These are phyloP conservation scores for Ammopiptanthus mongolicus DNA, from an alignment of 306 rosid genomes.

Conservation along the genomic window DNA sequence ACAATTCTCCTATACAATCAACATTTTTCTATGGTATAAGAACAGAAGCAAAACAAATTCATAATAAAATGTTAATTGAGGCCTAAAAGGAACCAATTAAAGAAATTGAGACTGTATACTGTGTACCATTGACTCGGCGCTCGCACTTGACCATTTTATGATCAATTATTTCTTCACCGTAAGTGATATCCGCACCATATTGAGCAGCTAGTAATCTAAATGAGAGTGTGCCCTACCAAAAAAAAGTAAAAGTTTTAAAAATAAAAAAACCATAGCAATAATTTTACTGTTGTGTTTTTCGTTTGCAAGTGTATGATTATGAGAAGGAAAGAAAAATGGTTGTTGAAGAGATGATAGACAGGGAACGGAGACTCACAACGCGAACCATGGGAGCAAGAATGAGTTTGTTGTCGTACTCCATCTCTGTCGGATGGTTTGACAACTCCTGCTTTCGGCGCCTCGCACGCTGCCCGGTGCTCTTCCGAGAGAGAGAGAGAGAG, in stretches of 20 bases:
- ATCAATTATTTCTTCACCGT: conserved; percentile 84
- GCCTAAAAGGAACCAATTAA: neutral
- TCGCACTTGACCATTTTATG: conserved; percentile 79
- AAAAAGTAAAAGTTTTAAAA: neutral
- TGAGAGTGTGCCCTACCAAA: conserved; percentile 78
- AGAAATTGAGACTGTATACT: neutral
- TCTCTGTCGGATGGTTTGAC: conserved; percentile 27
- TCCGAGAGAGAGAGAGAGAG: neutral
- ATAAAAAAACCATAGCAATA: neutral
- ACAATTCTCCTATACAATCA: neutral
- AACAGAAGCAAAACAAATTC: neutral
- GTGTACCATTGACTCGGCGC: conserved; percentile 71
- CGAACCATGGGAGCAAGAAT: conserved; percentile 99
- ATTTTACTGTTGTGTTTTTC: neutral
- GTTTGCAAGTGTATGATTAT: neutral
- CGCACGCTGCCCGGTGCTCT: neutral
- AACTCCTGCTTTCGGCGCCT: neutral
- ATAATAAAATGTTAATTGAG: neutral
- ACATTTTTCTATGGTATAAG: neutral
- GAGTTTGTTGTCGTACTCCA: conserved; percentile 75
- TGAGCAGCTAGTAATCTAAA: conserved; percentile 79
- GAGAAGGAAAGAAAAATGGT: neutral
- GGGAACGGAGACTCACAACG: conserved; percentile 56
- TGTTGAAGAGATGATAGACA: neutral
- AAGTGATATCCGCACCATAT: conserved; percentile 79